Evolutionary conservation across 2,329 filamentous ascomycete genomes (phyloP), one percentile per base, ranked within the genome.

Genomic region (Epichloe amarillans): DNA sequence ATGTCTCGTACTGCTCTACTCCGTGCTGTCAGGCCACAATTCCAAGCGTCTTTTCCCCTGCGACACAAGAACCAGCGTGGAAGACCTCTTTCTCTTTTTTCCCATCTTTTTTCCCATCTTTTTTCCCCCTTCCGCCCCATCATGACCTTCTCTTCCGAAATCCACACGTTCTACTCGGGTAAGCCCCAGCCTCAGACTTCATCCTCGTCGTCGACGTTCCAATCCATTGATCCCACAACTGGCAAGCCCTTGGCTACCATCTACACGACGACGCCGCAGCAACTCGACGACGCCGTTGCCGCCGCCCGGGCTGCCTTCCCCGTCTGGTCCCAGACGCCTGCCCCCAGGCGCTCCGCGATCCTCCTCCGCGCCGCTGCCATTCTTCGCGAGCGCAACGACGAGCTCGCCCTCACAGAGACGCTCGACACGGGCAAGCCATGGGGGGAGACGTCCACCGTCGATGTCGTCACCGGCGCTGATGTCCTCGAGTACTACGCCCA

Each of bases 401-500:
- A 82, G 51, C 82, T 95, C 41, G 88, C 88, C 47, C 76, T 75
- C 51, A 72, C 88, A 51, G 88, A 95, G 70, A 94, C 88, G 2
- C 74, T 84, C 61, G 88, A 95, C 66, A 94, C 88, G 0, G 88
- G 89, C 62, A 94, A 94, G 66, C 80, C 88, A 7, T 91, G 78
- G 67, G 84, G 88, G 84, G 88, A 95, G 68, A 95, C 89, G 3
- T 86, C 83, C 49, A 82, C 83, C 0, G 87, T 95, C 30, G 89
- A 95, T 63, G 75, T 95, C 21, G 77, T 83, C 41, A 93, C 88
- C 0, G 88, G 88, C 46, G 86, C 85, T 23, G 88, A 94, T 65
- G 86, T 90, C 33, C 75, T 94, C 53, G 88, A 93, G 65, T 94
- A 89, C 71, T 94, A 86, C 66, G 88, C 87, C 53, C 86, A 87